These are phyloP conservation scores for Marvania coccoides DNA, from an alignment of 139 green algal species.

Conservation along the genomic window DNA sequence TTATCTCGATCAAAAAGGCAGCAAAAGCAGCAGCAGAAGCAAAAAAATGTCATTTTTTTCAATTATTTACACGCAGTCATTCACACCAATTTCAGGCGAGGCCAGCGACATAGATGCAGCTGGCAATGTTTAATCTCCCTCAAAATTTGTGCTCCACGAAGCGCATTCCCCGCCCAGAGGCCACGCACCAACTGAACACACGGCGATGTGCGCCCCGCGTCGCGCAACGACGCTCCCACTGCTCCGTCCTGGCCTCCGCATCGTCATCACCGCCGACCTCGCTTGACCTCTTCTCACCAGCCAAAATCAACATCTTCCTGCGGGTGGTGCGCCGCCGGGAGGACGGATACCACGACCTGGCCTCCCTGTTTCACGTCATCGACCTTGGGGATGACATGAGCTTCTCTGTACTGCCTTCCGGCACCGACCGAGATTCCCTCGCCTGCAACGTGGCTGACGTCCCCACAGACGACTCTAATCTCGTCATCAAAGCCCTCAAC, in stretches of 20 bases:
- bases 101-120: no score
- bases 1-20: no score
- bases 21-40: no score
- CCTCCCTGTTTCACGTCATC: constrained; percentile 96
- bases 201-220: neutral
- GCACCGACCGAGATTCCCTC: constrained; percentile 56
- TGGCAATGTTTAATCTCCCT: no score
- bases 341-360: constrained; percentile 98
- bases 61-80: no score
- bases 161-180: no score
- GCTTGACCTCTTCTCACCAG: constrained; percentile 70
- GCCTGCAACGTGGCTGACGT: constrained; percentile 74
- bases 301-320: constrained; percentile 97
- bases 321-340: constrained; percentile 68
- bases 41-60: no score
- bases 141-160: no score
- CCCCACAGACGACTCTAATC: constrained; percentile 86
- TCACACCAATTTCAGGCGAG: no score
- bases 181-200: neutral
- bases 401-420: constrained; percentile 47
- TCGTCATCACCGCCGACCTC: neutral
- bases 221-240: neutral
- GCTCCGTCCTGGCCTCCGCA: neutral
- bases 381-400: constrained; percentile 89
- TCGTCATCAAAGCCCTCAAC: constrained; percentile 88